Conservation (phyloP, 192 early-diverging fungal genomes). For the Backusella tarrabulga region DNA sequence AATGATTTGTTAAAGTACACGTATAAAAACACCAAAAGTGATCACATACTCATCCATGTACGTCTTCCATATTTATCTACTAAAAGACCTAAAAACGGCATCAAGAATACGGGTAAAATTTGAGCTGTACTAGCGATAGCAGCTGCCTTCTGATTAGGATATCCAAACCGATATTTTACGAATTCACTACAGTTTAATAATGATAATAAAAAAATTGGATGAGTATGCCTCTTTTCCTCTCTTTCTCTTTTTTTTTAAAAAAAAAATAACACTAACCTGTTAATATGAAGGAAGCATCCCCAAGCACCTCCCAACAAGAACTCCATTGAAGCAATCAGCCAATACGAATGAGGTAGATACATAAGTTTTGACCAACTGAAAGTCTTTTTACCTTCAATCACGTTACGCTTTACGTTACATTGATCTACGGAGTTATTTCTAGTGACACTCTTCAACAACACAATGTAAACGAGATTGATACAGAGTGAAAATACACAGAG, state of each 20-base stretch:
- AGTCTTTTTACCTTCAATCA: constrained; percentile 47
- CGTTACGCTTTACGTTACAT: constrained; percentile 28
- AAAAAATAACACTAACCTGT: constrained; percentile 29
- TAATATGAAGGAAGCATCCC: constrained; percentile 65
- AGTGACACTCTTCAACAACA: constrained; percentile 42
- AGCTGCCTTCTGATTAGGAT: constrained; percentile 56
- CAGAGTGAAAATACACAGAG: constrained; percentile 65
- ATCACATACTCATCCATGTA: constrained; percentile 43
- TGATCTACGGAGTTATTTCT: constrained; percentile 5
- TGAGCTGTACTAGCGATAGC: constrained; percentile 66
- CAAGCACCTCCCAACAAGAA: constrained; percentile 60
- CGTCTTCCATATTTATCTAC: constrained; percentile 66
- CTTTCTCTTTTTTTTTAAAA: neutral
- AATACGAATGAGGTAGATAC: constrained; percentile 57
- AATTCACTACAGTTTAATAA: constrained; percentile 51
- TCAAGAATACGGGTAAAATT: constrained; percentile 64
- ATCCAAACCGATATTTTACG: constrained; percentile 65
- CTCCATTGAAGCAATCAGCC: constrained; percentile 56
- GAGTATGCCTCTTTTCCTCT: neutral
- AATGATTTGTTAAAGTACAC: neutral
- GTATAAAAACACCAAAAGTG: neutral
- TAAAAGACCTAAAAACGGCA: constrained; percentile 69
- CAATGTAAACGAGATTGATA: constrained; percentile 69
- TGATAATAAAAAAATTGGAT: constrained; percentile 26
- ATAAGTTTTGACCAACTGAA: constrained; percentile 56